Conservation (phyloP, 2,329 filamentous ascomycete genomes). For the Rhexocercosporidium sp. region DNA sequence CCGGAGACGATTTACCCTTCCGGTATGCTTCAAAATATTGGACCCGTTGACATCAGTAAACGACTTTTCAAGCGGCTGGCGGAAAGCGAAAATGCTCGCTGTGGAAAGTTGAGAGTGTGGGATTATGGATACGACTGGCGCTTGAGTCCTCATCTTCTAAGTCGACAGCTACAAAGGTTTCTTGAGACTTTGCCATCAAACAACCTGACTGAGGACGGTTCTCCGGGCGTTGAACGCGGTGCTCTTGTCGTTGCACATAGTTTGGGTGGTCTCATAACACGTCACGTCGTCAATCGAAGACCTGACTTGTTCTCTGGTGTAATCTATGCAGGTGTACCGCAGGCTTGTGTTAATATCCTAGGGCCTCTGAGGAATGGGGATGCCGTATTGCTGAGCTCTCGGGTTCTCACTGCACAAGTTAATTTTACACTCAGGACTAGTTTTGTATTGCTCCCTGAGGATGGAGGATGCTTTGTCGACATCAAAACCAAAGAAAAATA, state of each 20-base stretch:
- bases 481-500: slow-evolving; percentile 76
- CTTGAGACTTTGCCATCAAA: slow-evolving; percentile 79
- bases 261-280: slow-evolving; percentile 84
- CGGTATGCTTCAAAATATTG: slow-evolving; percentile 90
- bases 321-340: slow-evolving; percentile 82
- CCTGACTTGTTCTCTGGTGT: slow-evolving; percentile 88
- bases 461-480: slow-evolving; percentile 87
- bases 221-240: slow-evolving; percentile 61
- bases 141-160: slow-evolving; percentile 79
- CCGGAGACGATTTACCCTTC: slow-evolving; percentile 82
- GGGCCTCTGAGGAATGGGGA: slow-evolving; percentile 92
- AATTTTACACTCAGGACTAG: slow-evolving; percentile 91
- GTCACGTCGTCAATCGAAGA: slow-evolving; percentile 83
- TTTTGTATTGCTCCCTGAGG: slow-evolving; percentile 83
- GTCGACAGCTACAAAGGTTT: slow-evolving; percentile 72
- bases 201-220: slow-evolving; percentile 48
- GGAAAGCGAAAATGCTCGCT: slow-evolving; percentile 73
- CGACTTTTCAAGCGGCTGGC: slow-evolving; percentile 79
- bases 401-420: slow-evolving; percentile 88
- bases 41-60: slow-evolving; percentile 86
- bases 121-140: slow-evolving; percentile 97
- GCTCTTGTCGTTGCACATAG: slow-evolving; percentile 86
- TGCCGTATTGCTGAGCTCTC: slow-evolving; percentile 85
- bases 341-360: slow-evolving; percentile 88
- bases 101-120: slow-evolving; percentile 77